A percentile compares a stretch with the other conserved stretches of the same genome.
phyloP scores from a whole-genome alignment of 176 grass and related monocot genomes.

The Oryza rufipogon region DNA sequence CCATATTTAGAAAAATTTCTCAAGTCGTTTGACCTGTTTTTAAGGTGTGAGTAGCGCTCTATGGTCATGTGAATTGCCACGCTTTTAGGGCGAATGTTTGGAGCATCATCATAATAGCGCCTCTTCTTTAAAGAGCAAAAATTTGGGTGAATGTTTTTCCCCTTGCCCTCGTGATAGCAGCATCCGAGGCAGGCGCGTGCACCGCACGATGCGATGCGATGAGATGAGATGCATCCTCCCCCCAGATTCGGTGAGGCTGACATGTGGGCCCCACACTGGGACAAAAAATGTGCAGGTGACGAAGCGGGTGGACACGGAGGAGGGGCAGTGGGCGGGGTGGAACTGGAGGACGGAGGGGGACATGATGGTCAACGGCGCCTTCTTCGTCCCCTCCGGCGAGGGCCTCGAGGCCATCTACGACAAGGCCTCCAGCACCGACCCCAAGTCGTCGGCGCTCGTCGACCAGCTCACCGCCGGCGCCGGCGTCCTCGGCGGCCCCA shows the following conservation, averaged over 20 bases:
- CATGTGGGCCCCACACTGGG: no score
- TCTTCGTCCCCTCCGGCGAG: slow-evolving; percentile 93
- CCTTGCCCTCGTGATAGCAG: not conserved
- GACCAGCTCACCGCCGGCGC: slow-evolving; percentile 80
- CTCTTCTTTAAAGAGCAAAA: no score
- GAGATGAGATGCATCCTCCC: no score
- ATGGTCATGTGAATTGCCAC: not conserved
- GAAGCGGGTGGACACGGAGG: slow-evolving; percentile 93
- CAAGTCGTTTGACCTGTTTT: not conserved
- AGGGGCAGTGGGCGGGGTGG: slow-evolving; percentile 71
- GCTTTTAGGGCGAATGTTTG: not conserved
- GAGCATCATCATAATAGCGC: not conserved
- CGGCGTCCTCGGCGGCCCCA: slow-evolving; percentile 85
- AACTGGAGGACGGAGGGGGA: slow-evolving; percentile 98
- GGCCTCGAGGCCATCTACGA: slow-evolving; percentile 66
- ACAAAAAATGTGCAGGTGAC: slow-evolving; percentile 60
- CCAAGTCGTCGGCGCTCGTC: slow-evolving; percentile 74
- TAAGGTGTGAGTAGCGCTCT: no score
- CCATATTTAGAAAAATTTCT: not conserved
- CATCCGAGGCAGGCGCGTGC: slow-evolving; percentile 25
- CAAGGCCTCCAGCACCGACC: slow-evolving; percentile 67
- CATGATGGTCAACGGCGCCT: slow-evolving; percentile 95
- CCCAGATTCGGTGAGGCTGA: not conserved
- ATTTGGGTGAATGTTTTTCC: no score
- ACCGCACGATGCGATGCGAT: no score